Percentiles rank a stretch among this genome's conserved stretches.
Conservation (phyloP, 768 basidiomycete species). For the Trametes coccinea region DNA sequence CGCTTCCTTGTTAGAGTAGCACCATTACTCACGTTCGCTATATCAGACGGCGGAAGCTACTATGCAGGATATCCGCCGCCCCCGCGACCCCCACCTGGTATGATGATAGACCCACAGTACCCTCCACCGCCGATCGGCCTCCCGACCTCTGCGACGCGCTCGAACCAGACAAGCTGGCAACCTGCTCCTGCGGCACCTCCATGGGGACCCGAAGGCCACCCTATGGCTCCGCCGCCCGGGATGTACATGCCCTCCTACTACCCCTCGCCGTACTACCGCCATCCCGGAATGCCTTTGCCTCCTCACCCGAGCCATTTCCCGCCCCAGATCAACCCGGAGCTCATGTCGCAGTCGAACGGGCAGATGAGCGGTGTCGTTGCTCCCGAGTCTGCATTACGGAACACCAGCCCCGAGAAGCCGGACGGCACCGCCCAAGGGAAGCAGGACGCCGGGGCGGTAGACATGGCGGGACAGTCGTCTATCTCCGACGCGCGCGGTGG, state of each 20-base stretch:
- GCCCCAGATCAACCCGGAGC: conserved; percentile 29
- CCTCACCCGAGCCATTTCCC: conserved; percentile 22
- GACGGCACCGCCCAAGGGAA: neutral
- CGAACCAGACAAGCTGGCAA: conserved; percentile 33
- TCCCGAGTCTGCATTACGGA: conserved; percentile 19
- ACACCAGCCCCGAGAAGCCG: conserved; percentile 9
- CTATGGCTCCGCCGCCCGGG: conserved; percentile 25
- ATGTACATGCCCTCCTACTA: conserved; percentile 40
- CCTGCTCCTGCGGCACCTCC: conserved; percentile 34
- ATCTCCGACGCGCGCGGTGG: neutral
- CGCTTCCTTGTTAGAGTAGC: neutral
- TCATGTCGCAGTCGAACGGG: conserved; percentile 23
- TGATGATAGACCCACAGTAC: conserved; percentile 46
- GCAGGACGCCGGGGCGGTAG: neutral
- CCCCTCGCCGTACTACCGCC: conserved; percentile 52
- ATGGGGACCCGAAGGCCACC: conserved; percentile 38
- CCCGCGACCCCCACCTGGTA: conserved; percentile 35
- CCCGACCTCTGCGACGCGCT: conserved; percentile 55
- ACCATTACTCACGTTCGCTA: neutral
- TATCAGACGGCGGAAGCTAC: conserved; percentile 7
- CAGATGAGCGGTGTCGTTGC: conserved; percentile 13
- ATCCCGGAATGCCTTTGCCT: conserved; percentile 29
- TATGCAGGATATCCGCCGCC: conserved; percentile 44
- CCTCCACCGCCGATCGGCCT: conserved; percentile 41
- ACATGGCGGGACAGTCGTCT: neutral